Conservation (phyloP, 768 basidiomycete genomes). For the Sporobolomyces pararoseus region DNA sequence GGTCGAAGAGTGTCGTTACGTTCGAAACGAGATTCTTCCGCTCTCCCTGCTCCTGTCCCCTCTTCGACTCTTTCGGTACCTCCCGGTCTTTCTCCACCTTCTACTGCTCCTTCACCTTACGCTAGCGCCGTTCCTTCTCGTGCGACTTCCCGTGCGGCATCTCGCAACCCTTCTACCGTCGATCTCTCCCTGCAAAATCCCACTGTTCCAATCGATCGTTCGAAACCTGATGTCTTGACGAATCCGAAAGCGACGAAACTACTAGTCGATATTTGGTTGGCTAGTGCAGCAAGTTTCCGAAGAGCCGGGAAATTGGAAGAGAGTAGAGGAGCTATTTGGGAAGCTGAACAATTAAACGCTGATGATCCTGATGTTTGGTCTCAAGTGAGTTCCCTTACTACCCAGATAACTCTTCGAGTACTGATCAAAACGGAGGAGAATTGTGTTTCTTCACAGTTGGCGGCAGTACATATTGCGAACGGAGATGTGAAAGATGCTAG, state of each 20-base stretch:
- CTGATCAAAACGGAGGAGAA: neutral
- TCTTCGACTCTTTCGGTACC: neutral
- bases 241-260: conserved; percentile 60
- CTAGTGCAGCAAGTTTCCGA: conserved; percentile 89
- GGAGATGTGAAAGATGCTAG: conserved; percentile 61
- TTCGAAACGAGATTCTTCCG: conserved; percentile 6
- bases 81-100: conserved; percentile 46
- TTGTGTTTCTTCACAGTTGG: conserved; percentile 59
- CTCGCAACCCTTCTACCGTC: conserved; percentile 19
- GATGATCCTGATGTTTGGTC: conserved; percentile 88
- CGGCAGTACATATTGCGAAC: conserved; percentile 65
- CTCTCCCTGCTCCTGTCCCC: neutral
- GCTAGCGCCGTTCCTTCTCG: conserved; percentile 45
- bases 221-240: neutral
- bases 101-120: conserved; percentile 53
- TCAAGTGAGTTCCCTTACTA: conserved; percentile 60
- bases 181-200: neutral
- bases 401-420: neutral
- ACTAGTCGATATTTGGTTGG: conserved; percentile 83
- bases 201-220: no score
- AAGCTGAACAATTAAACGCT: conserved; percentile 85
- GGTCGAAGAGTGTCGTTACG: conserved; percentile 14
- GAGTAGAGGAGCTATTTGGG: conserved; percentile 82
- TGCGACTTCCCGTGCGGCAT: conserved; percentile 41
- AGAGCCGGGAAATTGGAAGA: conserved; percentile 85